These are phyloP conservation scores for Knoxdaviesia proteae DNA, from an alignment of 2,329 filamentous ascomycete genomes.

Conservation along the genomic window DNA sequence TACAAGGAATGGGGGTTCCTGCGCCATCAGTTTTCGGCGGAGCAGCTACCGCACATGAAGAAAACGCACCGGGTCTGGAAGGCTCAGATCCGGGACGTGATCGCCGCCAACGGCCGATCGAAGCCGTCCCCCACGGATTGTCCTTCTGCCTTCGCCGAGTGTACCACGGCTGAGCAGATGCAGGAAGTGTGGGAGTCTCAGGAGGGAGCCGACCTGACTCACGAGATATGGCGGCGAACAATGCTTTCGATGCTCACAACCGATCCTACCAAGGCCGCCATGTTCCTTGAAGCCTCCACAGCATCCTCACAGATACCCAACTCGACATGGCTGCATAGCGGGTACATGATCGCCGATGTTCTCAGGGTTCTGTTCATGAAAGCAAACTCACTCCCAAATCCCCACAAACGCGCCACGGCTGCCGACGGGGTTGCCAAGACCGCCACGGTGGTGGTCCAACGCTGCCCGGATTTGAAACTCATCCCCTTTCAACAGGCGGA, in stretches of 20 bases:
- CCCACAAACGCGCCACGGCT: background rate
- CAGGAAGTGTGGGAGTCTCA: slow-evolving; percentile 13
- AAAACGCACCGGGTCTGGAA: slow-evolving; percentile 6
- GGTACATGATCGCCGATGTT: slow-evolving; percentile 3
- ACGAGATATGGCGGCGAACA: slow-evolving; percentile 1
- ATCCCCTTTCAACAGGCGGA: slow-evolving; percentile 16
- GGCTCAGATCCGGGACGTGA: slow-evolving; percentile 2
- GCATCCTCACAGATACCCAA: background rate
- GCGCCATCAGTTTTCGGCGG: slow-evolving; percentile 2
- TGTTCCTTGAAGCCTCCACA: slow-evolving; percentile 5
- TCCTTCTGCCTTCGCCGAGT: background rate
- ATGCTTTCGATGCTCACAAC: slow-evolving; percentile 1
- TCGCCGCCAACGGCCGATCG: background rate
- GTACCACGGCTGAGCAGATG: slow-evolving; percentile 10
- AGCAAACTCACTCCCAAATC: background rate
- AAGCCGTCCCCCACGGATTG: background rate
- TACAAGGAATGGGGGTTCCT: slow-evolving; percentile 5
- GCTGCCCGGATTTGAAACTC: slow-evolving; percentile 4
- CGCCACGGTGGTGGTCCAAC: slow-evolving; percentile 1
- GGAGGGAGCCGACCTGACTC: slow-evolving; percentile 3
- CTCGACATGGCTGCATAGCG: slow-evolving; percentile 1
- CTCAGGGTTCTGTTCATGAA: slow-evolving; percentile 1
- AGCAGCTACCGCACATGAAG: background rate
- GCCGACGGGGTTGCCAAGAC: slow-evolving; percentile 11
- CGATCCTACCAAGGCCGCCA: slow-evolving; percentile 1